Evolutionary conservation across 768 basidiomycete species (phyloP), one percentile per base, ranked within the genome.

Genomic region (Tremella fuciformis): DNA sequence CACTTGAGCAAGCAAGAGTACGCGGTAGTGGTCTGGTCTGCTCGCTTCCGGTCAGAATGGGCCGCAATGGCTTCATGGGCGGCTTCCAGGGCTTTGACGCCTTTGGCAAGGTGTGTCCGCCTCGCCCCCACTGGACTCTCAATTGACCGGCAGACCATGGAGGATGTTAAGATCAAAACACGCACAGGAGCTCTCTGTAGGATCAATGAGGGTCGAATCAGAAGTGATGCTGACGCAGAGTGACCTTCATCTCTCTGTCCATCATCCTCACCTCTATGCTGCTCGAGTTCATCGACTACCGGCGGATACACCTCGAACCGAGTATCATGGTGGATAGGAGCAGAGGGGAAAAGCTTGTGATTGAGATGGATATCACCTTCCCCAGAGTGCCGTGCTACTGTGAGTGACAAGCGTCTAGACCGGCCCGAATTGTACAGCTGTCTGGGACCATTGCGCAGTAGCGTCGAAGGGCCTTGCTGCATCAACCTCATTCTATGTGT

Each of bases 151-250:
- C 69, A 99, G 94, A 99, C 96, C 38, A 90, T 90, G 77, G 96
- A 98, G 75, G 96, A 99, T 82, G 96, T 99, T 63, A 98, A 98
- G 80, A 90, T 99, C 79, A 92, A 92, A 83, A 98, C 96, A 34
- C 85, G 92, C 58, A 91, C 89, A 47, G 93, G 89, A 66, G 94
- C 89, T 65, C 81, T 92, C 68, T 81, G 92, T 94, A 67, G 77
- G 89, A 80, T n/a, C 49, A 18, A 22, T 1, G n/a, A 18, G 8
- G 25, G 19, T 8, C 13, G 37, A 37, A 8, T 15, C 1, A 4
- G 6, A 8, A 9, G 18, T 24, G 8, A 37, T 0, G 21, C 59
- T 64, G 66, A 34, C 29, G 50, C 11, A 54, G 66, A 98, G 93
- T 99, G 78, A 98, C 96, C 24, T 80, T 98, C 68, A 77, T 94